A percentile compares a stretch with the other conserved stretches of the same genome.
Conservation (phyloP, 331 rosid genomes). For the Rhamnella rubrinervis region DNA sequence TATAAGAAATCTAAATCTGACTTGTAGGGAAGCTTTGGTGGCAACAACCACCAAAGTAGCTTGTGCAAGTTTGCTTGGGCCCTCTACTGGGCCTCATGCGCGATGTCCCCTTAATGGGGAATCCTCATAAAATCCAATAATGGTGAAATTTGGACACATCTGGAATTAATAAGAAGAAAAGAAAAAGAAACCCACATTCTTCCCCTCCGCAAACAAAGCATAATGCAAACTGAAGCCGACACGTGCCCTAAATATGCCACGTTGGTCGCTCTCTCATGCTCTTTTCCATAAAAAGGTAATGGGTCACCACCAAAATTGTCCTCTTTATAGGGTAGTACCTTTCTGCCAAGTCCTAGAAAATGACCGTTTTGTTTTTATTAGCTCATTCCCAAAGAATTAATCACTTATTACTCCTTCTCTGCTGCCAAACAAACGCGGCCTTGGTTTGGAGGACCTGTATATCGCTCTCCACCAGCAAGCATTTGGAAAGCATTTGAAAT, state of each 20-base stretch:
- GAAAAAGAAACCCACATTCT: too few relatives aligned
- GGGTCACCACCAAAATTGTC: constrained; percentile 33
- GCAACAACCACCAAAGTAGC: too few relatives aligned
- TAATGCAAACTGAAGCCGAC: constrained; percentile 19
- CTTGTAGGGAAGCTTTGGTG: too few relatives aligned
- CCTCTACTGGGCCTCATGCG: too few relatives aligned
- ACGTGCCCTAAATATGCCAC: constrained; percentile 24
- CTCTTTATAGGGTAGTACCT: constrained; percentile 7
- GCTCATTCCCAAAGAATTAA: not conserved
- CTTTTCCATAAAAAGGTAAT: constrained; percentile 43
- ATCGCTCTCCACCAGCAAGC: not conserved
- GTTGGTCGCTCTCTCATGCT: constrained; percentile 17
- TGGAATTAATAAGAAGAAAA: not conserved
- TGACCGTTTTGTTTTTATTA: not conserved
- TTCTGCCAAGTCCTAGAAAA: constrained; percentile 5
- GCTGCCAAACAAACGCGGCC: too few relatives aligned
- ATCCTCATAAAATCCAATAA: not conserved
- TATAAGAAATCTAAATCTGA: too few relatives aligned
- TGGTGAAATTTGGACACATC: not conserved
- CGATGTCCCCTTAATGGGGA: constrained; percentile 5
- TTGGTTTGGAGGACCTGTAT: not conserved
- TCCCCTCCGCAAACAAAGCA: not conserved
- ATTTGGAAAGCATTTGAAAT: not conserved
- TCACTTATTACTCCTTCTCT: too few relatives aligned
- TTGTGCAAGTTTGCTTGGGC: too few relatives aligned